Base-by-base conservation (phyloP, 495 filamentous ascomycete genomes). In the Aspergillus saccharolyticus region DNA sequence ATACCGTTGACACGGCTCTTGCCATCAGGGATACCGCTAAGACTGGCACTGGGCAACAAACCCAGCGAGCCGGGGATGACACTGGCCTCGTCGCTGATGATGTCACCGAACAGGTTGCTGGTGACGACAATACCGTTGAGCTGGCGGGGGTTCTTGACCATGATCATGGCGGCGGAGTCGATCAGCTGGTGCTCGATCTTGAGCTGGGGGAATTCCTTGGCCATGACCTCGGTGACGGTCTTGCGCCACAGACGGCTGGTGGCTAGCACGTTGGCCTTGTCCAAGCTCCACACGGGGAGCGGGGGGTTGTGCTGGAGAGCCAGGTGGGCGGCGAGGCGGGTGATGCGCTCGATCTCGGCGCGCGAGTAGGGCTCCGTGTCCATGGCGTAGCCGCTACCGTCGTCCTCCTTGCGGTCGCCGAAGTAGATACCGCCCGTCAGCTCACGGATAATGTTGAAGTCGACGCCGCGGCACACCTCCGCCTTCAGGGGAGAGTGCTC, bases 401-500 rank as follows among this genome's bases (percentile, higher is more conserved):
- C 71, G 52, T 91, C 89, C 70, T 97, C 94, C 61, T 84, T 90
- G 58, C 94, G 84, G 48, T 94, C 91, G 33, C 94, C 94, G 68
- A 98, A 98, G 79, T 98, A 98, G 71, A 98, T 93, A 30, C 94
- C 94, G 21, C 90, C 90, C 0, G 94, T 97, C 39, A 98, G 75
- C 74, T 98, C 94, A 51, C 94, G 90, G 61, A 98, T 85, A 70
- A 98, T 87, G 76, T 87, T 93, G 78, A 98, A 94, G 81, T 97
- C 86, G 62, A 88, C 89, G 61, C 89, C 93, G 51, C 84, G 81
- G 81, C 89, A 95, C 47, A 98, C 80, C 5, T 87, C 81, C 50
- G 88, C 87, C 72, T 95, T 96, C 50, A 98, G 85, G 0, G 94
- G 94, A 12, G 93, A 97, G 75, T 77, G 81, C 43, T 91, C 85